Conservation (phyloP, 768 basidiomycete species). For the Psilocybe cyanescens region DNA sequence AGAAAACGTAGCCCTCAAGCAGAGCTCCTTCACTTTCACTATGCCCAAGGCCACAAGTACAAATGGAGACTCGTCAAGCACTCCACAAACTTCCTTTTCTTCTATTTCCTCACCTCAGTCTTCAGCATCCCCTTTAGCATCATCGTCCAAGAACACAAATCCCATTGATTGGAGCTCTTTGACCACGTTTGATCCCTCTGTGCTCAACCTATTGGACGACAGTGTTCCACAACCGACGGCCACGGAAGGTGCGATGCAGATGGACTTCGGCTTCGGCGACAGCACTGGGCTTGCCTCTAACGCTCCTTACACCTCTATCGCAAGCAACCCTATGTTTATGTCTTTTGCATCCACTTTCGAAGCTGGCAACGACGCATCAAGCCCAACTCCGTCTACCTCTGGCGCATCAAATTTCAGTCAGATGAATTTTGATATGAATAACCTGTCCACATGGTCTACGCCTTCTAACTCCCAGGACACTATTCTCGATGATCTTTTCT, state of each 20-base stretch:
- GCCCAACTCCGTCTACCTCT: slow-evolving; percentile 16
- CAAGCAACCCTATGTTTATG: slow-evolving; percentile 84
- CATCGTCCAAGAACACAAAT: slow-evolving; percentile 43
- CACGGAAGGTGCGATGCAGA: slow-evolving; percentile 59
- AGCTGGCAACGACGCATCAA: slow-evolving; percentile 25
- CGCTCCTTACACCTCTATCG: slow-evolving; percentile 76
- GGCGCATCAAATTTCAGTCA: slow-evolving; percentile 15
- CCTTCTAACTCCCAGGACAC: slow-evolving; percentile 37
- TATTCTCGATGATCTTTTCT: slow-evolving; percentile 52
- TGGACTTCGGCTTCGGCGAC: slow-evolving; percentile 62
- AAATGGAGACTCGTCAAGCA: slow-evolving; percentile 18
- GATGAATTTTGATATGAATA: slow-evolving; percentile 45
- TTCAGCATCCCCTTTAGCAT: slow-evolving; percentile 31
- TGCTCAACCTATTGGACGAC: slow-evolving; percentile 69
- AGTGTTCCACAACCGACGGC: slow-evolving; percentile 50
- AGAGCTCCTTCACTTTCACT: slow-evolving; percentile 82
- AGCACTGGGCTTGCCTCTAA: slow-evolving; percentile 48
- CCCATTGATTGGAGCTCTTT: slow-evolving; percentile 69
- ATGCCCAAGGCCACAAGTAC: slow-evolving; percentile 50
- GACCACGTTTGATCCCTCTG: slow-evolving; percentile 70
- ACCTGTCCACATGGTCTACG: slow-evolving; percentile 48
- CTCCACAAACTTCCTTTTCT: slow-evolving; percentile 20
- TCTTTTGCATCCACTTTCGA: slow-evolving; percentile 73
- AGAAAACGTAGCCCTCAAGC: slow-evolving; percentile 85
- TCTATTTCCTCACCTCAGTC: slow-evolving; percentile 30